A percentile compares a stretch with the other conserved stretches of the same genome.
Evolutionary conservation across 495 filamentous ascomycete species (phyloP).

Genomic region (Monascus purpureus): DNA sequence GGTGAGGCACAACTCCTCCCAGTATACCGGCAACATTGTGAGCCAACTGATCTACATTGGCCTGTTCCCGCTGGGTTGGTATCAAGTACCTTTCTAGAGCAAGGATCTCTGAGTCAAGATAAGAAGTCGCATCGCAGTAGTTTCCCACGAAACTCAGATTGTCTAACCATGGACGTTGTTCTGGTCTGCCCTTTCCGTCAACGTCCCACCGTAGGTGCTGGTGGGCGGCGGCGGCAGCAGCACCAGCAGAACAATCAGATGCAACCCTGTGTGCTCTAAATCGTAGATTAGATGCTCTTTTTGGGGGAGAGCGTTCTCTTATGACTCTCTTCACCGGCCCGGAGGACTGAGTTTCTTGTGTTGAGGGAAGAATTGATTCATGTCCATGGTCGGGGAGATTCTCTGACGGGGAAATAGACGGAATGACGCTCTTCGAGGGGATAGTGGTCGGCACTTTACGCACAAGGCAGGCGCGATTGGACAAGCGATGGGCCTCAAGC

Average conservation of each 20-base stretch:
- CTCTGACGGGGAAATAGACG: constrained; percentile 4
- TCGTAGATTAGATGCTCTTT: neutral
- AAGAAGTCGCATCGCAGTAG: constrained; percentile 7
- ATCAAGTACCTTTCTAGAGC: constrained; percentile 31
- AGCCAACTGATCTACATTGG: constrained; percentile 13
- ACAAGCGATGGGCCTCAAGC: constrained; percentile 35
- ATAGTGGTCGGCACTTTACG: constrained; percentile 15
- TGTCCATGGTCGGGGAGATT: neutral
- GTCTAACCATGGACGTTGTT: constrained; percentile 21
- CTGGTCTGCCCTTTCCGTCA: constrained; percentile 4
- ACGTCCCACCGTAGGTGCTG: constrained; percentile 8
- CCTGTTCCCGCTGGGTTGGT: constrained; percentile 20
- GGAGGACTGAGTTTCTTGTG: neutral
- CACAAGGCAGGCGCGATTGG: constrained; percentile 31
- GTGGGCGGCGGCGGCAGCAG: neutral
- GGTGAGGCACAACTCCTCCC: constrained; percentile 7
- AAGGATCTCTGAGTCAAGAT: constrained; percentile 31
- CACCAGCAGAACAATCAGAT: neutral
- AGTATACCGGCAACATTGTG: constrained; percentile 13
- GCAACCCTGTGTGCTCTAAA: too few relatives aligned
- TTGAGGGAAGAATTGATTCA: neutral
- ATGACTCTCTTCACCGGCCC: neutral
- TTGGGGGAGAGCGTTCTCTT: neutral
- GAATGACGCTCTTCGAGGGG: constrained; percentile 1
- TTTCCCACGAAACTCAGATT: constrained; percentile 2